These are phyloP conservation scores for Rubia tinctorum DNA, from an alignment of 305 asterid genomes.

Conservation along the genomic window DNA sequence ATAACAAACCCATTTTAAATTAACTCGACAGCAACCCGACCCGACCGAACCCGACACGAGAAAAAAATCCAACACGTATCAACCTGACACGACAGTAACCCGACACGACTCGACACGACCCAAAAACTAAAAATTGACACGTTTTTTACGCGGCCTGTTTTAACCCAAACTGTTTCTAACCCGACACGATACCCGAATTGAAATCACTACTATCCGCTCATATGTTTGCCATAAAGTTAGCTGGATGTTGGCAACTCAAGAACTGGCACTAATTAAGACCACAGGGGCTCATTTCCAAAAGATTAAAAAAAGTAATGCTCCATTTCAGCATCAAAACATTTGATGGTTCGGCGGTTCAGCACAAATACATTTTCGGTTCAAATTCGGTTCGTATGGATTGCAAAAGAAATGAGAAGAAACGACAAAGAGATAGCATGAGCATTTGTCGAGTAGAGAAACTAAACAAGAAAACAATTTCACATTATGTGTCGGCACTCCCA, in stretches of 20 bases:
- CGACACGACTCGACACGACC: too few species aligned
- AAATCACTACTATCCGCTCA: too few species aligned
- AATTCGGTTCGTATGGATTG: background rate
- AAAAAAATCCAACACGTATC: too few species aligned
- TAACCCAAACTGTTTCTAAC: too few species aligned
- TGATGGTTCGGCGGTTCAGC: background rate
- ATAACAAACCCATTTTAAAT: too few species aligned
- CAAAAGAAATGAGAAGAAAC: background rate
- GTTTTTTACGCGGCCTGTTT: too few species aligned
- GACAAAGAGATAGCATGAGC: background rate
- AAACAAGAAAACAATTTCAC: slow-evolving; percentile 7
- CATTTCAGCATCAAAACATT: background rate
- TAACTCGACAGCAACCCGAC: too few species aligned
- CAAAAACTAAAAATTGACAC: too few species aligned
- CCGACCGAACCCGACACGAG: too few species aligned
- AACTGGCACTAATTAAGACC: background rate
- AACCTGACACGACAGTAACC: too few species aligned
- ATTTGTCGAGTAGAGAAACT: background rate
- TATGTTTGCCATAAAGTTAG: background rate
- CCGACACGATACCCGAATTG: too few species aligned
- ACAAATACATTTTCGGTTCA: background rate
- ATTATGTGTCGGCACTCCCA: background rate
- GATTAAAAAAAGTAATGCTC: background rate
- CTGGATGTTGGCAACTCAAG: background rate
- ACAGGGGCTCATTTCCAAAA: background rate